These are phyloP conservation scores for Fennellomyces sp. DNA, from an alignment of 371 early-diverging fungal genomes.

Conservation along the genomic window DNA sequence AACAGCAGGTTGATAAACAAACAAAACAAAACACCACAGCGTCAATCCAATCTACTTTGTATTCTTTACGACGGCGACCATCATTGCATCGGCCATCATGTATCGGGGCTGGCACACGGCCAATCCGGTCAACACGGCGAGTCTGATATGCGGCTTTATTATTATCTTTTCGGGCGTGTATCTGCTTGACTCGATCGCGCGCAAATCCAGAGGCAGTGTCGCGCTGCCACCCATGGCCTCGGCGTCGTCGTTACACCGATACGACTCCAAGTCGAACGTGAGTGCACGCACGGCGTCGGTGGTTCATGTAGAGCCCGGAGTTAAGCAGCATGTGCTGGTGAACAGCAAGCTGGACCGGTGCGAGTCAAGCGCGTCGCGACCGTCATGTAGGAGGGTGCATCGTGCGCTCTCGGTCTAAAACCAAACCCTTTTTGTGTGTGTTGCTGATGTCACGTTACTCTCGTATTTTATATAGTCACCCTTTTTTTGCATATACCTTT, in stretches of 20 bases:
- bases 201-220: constrained; percentile 6
- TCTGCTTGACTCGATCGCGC: constrained; percentile 49
- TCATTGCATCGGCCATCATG: constrained; percentile 81
- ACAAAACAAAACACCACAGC: constrained; percentile 7
- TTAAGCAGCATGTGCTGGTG: neutral
- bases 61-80: constrained; percentile 87
- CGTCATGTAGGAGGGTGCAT: neutral
- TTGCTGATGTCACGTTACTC: neutral
- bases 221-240: constrained; percentile 6
- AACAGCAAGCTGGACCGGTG: neutral
- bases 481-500: neutral
- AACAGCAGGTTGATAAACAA: neutral
- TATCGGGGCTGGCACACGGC: constrained; percentile 81
- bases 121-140: constrained; percentile 67
- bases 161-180: constrained; percentile 89
- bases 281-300: neutral
- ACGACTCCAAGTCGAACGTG: constrained; percentile 5
- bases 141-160: constrained; percentile 82
- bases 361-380: neutral
- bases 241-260: constrained; percentile 8
- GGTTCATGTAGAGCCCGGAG: neutral
- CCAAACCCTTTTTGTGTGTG: neutral
- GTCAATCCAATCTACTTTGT: constrained; percentile 90
- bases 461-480: neutral
- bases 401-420: neutral